A percentile compares a stretch with the other conserved stretches of the same genome.
phyloP scores from a whole-genome alignment of 2,329 filamentous ascomycete genomes.

The Aspergillus fumigatiaffinis region DNA sequence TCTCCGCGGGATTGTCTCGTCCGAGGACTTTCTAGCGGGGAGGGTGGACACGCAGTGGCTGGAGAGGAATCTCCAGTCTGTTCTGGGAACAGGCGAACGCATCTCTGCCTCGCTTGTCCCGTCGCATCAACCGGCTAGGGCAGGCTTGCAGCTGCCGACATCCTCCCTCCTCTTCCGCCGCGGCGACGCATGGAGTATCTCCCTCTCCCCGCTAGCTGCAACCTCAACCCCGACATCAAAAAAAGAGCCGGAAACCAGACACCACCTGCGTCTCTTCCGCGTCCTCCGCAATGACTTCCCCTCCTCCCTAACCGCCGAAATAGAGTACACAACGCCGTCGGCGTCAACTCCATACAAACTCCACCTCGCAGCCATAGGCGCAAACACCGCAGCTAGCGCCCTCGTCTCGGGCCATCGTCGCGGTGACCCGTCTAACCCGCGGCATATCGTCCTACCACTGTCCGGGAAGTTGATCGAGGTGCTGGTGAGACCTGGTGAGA shows the following conservation, averaged over 20 bases:
- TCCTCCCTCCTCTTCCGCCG: conserved; percentile 50
- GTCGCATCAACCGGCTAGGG: conserved; percentile 6
- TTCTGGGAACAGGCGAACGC: conserved; percentile 34
- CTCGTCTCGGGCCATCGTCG: conserved; percentile 42
- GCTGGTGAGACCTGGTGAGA: conserved; percentile 51
- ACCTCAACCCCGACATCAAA: background rate
- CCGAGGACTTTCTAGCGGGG: conserved; percentile 48
- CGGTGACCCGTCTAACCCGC: conserved; percentile 47
- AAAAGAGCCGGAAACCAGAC: conserved; percentile 26
- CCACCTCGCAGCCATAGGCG: conserved; percentile 44
- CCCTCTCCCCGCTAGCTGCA: conserved; percentile 39
- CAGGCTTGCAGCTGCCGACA: background rate
- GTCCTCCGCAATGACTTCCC: conserved; percentile 61
- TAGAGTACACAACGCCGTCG: conserved; percentile 45
- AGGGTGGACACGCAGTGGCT: conserved; percentile 57
- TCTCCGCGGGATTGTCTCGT: conserved; percentile 51
- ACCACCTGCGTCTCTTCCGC: conserved; percentile 53
- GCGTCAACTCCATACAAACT: conserved; percentile 43
- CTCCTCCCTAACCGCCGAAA: conserved; percentile 49
- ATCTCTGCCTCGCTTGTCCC: conserved; percentile 19
- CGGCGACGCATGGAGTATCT: conserved; percentile 57
- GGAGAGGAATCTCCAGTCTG: conserved; percentile 44
- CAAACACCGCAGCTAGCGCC: conserved; percentile 35
- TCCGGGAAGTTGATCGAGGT: conserved; percentile 59
- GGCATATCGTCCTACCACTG: conserved; percentile 55